These are phyloP conservation scores for Linanthus parryae DNA, from an alignment of 148 eudicot species.

Conservation along the genomic window DNA sequence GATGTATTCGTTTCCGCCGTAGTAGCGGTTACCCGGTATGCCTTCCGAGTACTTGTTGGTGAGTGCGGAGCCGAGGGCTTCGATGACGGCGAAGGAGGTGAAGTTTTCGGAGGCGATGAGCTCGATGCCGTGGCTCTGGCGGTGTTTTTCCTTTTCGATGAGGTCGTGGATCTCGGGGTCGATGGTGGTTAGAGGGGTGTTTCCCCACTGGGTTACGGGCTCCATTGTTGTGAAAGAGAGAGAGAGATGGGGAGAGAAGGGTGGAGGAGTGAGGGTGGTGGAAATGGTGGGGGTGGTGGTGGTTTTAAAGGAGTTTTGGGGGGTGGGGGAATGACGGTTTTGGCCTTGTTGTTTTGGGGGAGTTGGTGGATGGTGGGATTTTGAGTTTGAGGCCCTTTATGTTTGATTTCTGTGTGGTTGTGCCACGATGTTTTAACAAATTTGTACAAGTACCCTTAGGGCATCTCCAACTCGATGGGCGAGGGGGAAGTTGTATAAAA, in stretches of 20 bases:
- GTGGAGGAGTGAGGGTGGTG: conserved; percentile 5
- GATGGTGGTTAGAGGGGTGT: conserved; percentile 43
- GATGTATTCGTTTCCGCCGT: conserved; percentile 80
- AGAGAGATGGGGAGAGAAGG: background rate
- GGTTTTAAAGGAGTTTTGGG: too few species aligned
- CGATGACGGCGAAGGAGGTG: conserved; percentile 89
- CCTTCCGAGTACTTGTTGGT: conserved; percentile 97
- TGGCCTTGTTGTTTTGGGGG: too few species aligned
- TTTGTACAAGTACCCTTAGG: too few species aligned
- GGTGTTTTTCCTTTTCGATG: conserved; percentile 78
- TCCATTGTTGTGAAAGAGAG: conserved; percentile 40
- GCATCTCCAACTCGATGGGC: too few species aligned
- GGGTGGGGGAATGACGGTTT: too few species aligned
- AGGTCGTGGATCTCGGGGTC: conserved; percentile 90
- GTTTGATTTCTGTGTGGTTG: too few species aligned
- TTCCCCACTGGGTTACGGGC: conserved; percentile 68
- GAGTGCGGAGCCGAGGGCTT: conserved; percentile 74
- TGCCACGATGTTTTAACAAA: too few species aligned
- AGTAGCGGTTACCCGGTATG: conserved; percentile 83
- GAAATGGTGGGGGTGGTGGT: too few species aligned
- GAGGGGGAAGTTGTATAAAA: too few species aligned
- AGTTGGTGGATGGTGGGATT: too few species aligned
- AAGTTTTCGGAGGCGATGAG: conserved; percentile 92
- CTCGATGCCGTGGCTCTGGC: conserved; percentile 79
- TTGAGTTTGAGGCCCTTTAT: too few species aligned